These are phyloP conservation scores for Cinchona pubescens DNA, from an alignment of 257 asterid genomes.

Conservation along the genomic window DNA sequence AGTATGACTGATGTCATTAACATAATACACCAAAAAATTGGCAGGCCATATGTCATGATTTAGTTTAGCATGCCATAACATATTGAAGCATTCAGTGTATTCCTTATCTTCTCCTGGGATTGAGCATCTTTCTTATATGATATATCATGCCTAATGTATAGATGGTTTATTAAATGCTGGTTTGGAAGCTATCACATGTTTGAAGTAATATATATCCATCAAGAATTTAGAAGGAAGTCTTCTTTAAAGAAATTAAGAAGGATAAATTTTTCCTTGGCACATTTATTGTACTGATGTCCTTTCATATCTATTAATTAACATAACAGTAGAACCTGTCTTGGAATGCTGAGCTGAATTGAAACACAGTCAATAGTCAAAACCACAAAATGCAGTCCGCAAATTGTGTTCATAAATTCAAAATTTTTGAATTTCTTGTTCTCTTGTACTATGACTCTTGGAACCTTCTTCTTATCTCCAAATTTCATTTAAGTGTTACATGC, in stretches of 20 bases:
- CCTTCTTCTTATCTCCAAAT: not conserved
- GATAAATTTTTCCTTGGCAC: not conserved
- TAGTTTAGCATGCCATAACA: not conserved
- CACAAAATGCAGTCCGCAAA: not conserved
- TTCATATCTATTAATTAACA: too few species aligned
- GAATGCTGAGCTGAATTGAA: not conserved
- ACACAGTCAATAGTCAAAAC: not conserved
- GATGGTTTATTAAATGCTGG: not conserved
- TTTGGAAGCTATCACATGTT: not conserved
- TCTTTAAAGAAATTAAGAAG: not conserved
- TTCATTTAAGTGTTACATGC: not conserved
- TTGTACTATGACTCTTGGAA: not conserved
- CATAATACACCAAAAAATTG: slow-evolving; percentile 13
- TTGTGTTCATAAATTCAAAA: not conserved
- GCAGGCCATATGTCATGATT: slow-evolving; percentile 27
- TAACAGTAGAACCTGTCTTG: not conserved
- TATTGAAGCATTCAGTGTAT: not conserved
- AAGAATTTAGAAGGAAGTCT: slow-evolving; percentile 5
- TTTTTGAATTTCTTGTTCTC: not conserved
- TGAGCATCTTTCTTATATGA: slow-evolving; percentile 10
- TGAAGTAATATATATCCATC: not conserved
- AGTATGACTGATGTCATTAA: not conserved
- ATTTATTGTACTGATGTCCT: not conserved
- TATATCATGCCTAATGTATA: not conserved
- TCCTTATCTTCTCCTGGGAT: not conserved